Evolutionary conservation across 495 filamentous ascomycete species (phyloP), one percentile per base, ranked within the genome.

Genomic region (Talaromyces stipitatus): DNA sequence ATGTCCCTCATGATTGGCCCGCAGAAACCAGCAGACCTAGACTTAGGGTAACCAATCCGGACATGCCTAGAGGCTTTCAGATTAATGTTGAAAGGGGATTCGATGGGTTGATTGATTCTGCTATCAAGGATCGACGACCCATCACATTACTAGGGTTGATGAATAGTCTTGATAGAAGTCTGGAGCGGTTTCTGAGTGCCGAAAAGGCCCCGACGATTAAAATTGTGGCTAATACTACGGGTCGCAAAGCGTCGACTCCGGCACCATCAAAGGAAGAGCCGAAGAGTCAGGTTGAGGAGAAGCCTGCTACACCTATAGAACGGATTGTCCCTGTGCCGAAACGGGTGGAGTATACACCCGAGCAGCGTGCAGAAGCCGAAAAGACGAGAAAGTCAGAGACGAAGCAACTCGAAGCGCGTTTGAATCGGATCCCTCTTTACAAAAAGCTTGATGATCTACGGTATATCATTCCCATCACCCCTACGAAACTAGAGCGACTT

Each of bases 11-110:
- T 55, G 51, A 54, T 38, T 54, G 51, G 51, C 53, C 0, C 65
- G 88, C 89, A 2, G 55, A 50, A 3, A 62, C 63, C 14, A 72
- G 63, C 10, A 70, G 72, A 14, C 86, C 90, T 2, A 70, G 69
- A 30, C 72, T 95, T 20, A 72, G 70, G 22, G 83, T 95, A 45
- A 82, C 74, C 53, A 95, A 96, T 64, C 74, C 79, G 59, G 84
- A 91, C 54, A 92, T 96, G 61, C 86, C 85, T n/a, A 69, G 84
- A 57, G 89, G 85, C 0, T 95, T 86, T 64, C 85, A 87, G 61
- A 80, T 86, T 60, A 96, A 95, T 70, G 80, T 96, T 16, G 87
- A 91, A 60, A 74, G 73, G 59, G 91, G 91, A 1, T 96, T 91
- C 70, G 82, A 87, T 61, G 78, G 69, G 10, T 76, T 95, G 29